phyloP scores from a whole-genome alignment of 768 basidiomycete species.

The Paxillus ammoniavirescens region DNA sequence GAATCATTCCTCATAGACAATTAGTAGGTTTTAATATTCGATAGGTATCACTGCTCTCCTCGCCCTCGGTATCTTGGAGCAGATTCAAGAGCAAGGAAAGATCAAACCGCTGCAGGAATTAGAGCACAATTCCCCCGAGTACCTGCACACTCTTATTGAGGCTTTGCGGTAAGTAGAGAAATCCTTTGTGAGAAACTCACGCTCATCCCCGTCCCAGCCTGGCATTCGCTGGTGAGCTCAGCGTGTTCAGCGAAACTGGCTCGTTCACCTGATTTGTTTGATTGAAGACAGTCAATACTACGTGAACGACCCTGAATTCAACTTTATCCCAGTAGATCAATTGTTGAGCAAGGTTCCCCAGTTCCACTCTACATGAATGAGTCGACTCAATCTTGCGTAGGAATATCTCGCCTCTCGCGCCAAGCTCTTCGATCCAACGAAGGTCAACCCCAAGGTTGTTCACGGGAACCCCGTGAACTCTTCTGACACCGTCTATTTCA shows the following conservation, averaged over 20 bases:
- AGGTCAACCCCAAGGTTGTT: slow-evolving; percentile 61
- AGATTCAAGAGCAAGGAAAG: slow-evolving; percentile 71
- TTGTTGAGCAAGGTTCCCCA: slow-evolving; percentile 74
- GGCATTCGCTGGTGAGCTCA: slow-evolving; percentile 67
- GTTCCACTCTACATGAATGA: neutral
- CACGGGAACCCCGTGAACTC: slow-evolving; percentile 82
- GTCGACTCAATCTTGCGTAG: slow-evolving; percentile 37
- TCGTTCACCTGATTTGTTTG: neutral
- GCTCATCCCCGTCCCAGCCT: slow-evolving; percentile 37
- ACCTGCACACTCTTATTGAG: slow-evolving; percentile 86
- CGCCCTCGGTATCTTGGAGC: slow-evolving; percentile 90
- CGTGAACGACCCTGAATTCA: slow-evolving; percentile 86
- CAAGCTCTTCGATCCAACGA: slow-evolving; percentile 68
- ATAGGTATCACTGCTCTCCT: slow-evolving; percentile 87
- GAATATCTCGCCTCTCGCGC: slow-evolving; percentile 83
- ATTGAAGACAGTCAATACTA: slow-evolving; percentile 78
- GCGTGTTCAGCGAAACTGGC: neutral
- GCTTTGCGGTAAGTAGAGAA: slow-evolving; percentile 59
- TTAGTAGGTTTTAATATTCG: neutral
- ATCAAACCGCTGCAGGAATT: slow-evolving; percentile 69
- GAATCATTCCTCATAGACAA: neutral
- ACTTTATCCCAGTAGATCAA: slow-evolving; percentile 74
- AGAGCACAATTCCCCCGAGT: slow-evolving; percentile 89
- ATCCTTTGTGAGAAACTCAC: neutral
- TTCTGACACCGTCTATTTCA: slow-evolving; percentile 94